Conservation (phyloP, 352 stramenopile genomes). For the Thalassiosira livingstoniorum region DNA sequence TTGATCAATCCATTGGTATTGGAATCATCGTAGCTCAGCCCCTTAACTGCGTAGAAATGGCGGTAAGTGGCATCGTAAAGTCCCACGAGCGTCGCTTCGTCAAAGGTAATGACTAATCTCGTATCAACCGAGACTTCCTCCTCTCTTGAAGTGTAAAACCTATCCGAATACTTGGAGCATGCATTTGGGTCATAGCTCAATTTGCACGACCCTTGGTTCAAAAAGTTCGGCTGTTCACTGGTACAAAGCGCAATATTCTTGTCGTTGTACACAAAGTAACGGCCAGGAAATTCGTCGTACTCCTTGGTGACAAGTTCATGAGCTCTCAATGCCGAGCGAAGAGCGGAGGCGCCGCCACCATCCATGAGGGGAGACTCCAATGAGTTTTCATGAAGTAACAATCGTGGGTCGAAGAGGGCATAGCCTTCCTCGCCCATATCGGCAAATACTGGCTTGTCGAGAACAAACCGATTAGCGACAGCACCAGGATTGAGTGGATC, state of each 20-base stretch:
- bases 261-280: slow-evolving; percentile 54
- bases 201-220: slow-evolving; percentile 54
- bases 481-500: slow-evolving; percentile 41
- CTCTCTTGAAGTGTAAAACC: slow-evolving; percentile 27
- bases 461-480: slow-evolving; percentile 48
- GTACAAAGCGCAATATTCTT: slow-evolving; percentile 61
- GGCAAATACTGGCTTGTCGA: slow-evolving; percentile 64
- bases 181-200: slow-evolving; percentile 55
- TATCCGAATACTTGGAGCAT: too few relatives aligned
- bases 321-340: slow-evolving; percentile 44
- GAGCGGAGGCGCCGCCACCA: slow-evolving; percentile 48
- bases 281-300: slow-evolving; percentile 5
- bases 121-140: slow-evolving; percentile 2
- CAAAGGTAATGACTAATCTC: slow-evolving; percentile 29
- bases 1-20: slow-evolving; percentile 39
- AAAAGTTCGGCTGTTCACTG: slow-evolving; percentile 67
- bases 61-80: slow-evolving; percentile 10
- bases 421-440: slow-evolving; percentile 48
- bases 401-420: slow-evolving; percentile 58
- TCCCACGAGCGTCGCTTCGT: slow-evolving; percentile 23
- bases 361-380: slow-evolving; percentile 58
- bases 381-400: slow-evolving; percentile 58
- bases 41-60: slow-evolving; percentile 47
- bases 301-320: slow-evolving; percentile 41
- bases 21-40: slow-evolving; percentile 48